Percentiles rank a stretch among this genome's conserved stretches.
These are phyloP conservation scores for Solanum acaule DNA, from an alignment of 257 asterid species.

Conservation along the genomic window DNA sequence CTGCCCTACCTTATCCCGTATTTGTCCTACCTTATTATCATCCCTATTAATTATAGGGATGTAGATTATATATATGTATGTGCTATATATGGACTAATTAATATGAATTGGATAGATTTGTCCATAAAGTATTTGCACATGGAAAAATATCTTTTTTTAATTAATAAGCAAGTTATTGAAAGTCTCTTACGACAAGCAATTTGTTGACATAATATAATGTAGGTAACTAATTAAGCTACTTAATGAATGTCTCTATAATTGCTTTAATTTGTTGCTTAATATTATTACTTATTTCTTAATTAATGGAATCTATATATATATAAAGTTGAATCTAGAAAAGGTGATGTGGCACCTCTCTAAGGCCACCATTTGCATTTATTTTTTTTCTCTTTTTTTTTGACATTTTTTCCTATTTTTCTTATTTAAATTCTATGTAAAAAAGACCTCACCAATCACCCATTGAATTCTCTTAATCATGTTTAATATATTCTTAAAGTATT, in stretches of 20 bases:
- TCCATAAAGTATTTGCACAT: background rate
- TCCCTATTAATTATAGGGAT: background rate
- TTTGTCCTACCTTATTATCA: background rate
- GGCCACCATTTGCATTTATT: too few species aligned
- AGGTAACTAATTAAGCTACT: background rate
- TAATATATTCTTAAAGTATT: too few species aligned
- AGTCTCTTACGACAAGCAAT: background rate
- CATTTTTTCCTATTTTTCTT: too few species aligned
- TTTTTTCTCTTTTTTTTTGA: too few species aligned
- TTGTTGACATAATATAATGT: background rate
- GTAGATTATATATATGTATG: too few species aligned
- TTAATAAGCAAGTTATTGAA: background rate
- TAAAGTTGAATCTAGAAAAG: too few species aligned
- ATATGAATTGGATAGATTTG: background rate
- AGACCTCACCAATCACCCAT: too few species aligned
- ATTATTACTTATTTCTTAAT: background rate
- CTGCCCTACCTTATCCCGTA: background rate
- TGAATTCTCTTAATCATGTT: too few species aligned
- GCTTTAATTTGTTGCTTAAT: background rate
- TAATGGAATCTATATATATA: too few species aligned
- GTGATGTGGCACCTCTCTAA: too few species aligned
- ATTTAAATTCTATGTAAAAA: too few species aligned
- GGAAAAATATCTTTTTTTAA: background rate
- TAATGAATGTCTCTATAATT: background rate
- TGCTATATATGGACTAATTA: background rate